phyloP scores from a whole-genome alignment of 768 basidiomycete genomes.

The Epithele typhae region DNA sequence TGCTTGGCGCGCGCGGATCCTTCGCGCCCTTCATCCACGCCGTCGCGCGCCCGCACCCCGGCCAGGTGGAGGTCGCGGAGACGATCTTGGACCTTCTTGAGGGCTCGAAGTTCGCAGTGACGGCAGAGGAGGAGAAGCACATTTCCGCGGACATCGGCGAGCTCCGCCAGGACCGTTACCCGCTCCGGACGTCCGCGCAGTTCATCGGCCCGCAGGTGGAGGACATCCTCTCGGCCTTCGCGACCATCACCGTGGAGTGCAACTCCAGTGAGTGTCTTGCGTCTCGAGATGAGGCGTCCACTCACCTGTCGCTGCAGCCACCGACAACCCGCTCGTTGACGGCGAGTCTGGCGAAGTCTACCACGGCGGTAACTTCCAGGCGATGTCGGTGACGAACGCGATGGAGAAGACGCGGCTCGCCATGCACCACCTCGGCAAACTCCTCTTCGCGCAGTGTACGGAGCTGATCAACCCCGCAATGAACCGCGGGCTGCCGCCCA shows the following conservation, averaged over 20 bases:
- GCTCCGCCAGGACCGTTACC: slow-evolving; percentile 78
- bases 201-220: slow-evolving; percentile 86
- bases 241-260: slow-evolving; percentile 67
- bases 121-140: slow-evolving; percentile 62
- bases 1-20: slow-evolving; percentile 65
- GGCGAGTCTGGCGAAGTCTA: slow-evolving; percentile 60
- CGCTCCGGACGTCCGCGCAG: slow-evolving; percentile 73
- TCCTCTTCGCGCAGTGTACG: slow-evolving; percentile 49
- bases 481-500: slow-evolving; percentile 82
- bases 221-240: slow-evolving; percentile 63
- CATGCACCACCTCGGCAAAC: slow-evolving; percentile 46
- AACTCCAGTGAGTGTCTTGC: slow-evolving; percentile 62
- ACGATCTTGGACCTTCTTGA: slow-evolving; percentile 66
- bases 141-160: slow-evolving; percentile 69
- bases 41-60: slow-evolving; percentile 75
- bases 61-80: slow-evolving; percentile 74
- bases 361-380: slow-evolving; percentile 89
- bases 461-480: slow-evolving; percentile 77
- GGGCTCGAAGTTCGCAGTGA: slow-evolving; percentile 63
- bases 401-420: slow-evolving; percentile 82
- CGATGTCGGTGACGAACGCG: slow-evolving; percentile 77
- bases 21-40: slow-evolving; percentile 79
- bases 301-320: slow-evolving; percentile 42
- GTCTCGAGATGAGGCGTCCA: not conserved
- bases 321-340: slow-evolving; percentile 85